These are phyloP conservation scores for Citrus medica DNA, from an alignment of 345 rosid species.

Conservation along the genomic window DNA sequence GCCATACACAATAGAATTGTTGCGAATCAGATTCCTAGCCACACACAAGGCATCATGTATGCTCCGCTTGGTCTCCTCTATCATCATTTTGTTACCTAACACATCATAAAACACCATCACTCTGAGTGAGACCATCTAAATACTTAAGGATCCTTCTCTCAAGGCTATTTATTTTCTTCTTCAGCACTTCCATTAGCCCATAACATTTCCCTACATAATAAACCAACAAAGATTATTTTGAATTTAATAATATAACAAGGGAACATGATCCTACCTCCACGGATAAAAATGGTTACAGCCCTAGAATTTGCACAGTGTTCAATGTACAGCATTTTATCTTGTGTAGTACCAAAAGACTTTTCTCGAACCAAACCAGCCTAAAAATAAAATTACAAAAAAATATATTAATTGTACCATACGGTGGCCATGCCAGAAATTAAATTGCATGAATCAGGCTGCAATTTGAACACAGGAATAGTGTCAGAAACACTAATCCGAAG, in stretches of 20 bases:
- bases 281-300: conserved; percentile 84
- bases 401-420: not conserved
- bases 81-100: conserved; percentile 94
- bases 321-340: conserved; percentile 75
- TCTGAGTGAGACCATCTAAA: conserved; percentile 7
- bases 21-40: conserved; percentile 92
- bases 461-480: not conserved
- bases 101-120: conserved; percentile 18
- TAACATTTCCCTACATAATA: not conserved
- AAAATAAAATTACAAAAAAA: not conserved
- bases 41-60: conserved; percentile 94
- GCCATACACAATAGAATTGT: conserved; percentile 91
- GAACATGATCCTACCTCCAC: conserved; percentile 65
- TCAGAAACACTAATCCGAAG: not conserved
- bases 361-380: conserved; percentile 89
- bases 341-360: conserved; percentile 76
- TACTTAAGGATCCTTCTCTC: not conserved
- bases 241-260: not conserved
- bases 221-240: not conserved
- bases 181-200: not conserved
- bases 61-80: conserved; percentile 97
- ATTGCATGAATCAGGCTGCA: not conserved
- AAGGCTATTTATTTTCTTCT: not conserved
- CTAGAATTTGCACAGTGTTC: conserved; percentile 83
- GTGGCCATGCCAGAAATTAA: not conserved